Conservation (phyloP, 2,329 filamentous ascomycete genomes). For the Ceratocystis alfenasii region DNA sequence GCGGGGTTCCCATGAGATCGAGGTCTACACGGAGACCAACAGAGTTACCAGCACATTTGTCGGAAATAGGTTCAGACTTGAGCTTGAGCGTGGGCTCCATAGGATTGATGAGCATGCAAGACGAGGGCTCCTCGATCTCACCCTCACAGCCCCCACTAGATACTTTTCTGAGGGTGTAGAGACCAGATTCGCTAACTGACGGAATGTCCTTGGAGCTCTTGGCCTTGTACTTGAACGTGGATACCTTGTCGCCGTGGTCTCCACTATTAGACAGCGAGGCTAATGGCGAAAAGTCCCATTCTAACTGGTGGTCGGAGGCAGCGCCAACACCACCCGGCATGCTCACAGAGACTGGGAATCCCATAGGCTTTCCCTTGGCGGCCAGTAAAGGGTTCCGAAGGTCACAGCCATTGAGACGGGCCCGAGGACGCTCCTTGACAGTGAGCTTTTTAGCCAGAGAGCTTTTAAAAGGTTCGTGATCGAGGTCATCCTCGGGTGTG, state of each 20-base stretch:
- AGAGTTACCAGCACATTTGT: slow-evolving; percentile 89
- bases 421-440: slow-evolving; percentile 74
- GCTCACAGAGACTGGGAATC: slow-evolving; percentile 48
- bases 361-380: slow-evolving; percentile 56
- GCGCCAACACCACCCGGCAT: slow-evolving; percentile 51
- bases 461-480: slow-evolving; percentile 47
- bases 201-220: slow-evolving; percentile 53
- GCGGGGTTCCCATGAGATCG: slow-evolving; percentile 82
- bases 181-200: slow-evolving; percentile 60
- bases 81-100: slow-evolving; percentile 71
- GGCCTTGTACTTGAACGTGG: slow-evolving; percentile 46
- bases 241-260: slow-evolving; percentile 51
- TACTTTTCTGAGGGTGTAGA: slow-evolving; percentile 75
- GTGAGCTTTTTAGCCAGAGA: slow-evolving; percentile 64
- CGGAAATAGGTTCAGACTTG: slow-evolving; percentile 68
- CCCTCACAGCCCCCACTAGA: slow-evolving; percentile 72
- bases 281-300: slow-evolving; percentile 71
- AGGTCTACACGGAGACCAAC: slow-evolving; percentile 82
- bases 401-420: slow-evolving; percentile 63
- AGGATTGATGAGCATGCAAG: slow-evolving; percentile 85
- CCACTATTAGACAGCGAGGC: slow-evolving; percentile 56
- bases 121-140: slow-evolving; percentile 83
- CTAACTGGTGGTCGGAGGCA: slow-evolving; percentile 56
- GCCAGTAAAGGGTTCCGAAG: slow-evolving; percentile 70
- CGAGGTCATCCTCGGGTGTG: slow-evolving; percentile 53